Evolutionary conservation across 805 yeast genomes (phyloP), one percentile per base, ranked within the genome.

Genomic region (Grigorovia jiainica): DNA sequence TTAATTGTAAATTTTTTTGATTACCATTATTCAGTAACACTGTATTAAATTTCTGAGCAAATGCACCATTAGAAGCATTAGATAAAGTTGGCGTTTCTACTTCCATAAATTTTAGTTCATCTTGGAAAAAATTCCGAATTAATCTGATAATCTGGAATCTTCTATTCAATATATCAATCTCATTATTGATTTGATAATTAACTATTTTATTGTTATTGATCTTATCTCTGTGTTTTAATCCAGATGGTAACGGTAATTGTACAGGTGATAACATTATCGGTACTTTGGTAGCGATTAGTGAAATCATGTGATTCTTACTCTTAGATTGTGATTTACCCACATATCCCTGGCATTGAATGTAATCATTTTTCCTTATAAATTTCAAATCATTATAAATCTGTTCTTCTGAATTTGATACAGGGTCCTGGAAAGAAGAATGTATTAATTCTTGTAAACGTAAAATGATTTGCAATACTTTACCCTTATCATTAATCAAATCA

Each of bases 61-160:
- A 78, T 5, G 99, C 98, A 2, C 98, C 98, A 15, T 87, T 84
- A 0, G 87, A 76, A 1, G 79, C 78, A 6, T 66, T 53, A 0
- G 87, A 75, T 10, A 92, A 61, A 1, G 87, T 74, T 0, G 99
- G 99, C 0, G 99, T 92, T 40, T 81, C 83, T 0, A 92, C 95
- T 58, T 87, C 96, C 3, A 84, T 47, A 49, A 87, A 92, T 1
- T 67, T 76, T 18, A 65, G 62, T 0, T 54, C 51, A 33, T 70
- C 67, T 17, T 38, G 36, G n/a, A 90, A 69, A 51, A 75, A 87
- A 1, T 54, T 47, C 18, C 96, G 64, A 4, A 90, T 66, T 2
- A 70, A 57, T 9, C 67, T 65, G 2, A 80, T 67, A 1, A 87
- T 64, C n/a, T 63, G 53, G 2, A 80, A 70, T 47, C 90, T 73